Evolutionary conservation across 2,329 filamentous ascomycete genomes (phyloP).

Genomic region (Aureobasidium sp.): DNA sequence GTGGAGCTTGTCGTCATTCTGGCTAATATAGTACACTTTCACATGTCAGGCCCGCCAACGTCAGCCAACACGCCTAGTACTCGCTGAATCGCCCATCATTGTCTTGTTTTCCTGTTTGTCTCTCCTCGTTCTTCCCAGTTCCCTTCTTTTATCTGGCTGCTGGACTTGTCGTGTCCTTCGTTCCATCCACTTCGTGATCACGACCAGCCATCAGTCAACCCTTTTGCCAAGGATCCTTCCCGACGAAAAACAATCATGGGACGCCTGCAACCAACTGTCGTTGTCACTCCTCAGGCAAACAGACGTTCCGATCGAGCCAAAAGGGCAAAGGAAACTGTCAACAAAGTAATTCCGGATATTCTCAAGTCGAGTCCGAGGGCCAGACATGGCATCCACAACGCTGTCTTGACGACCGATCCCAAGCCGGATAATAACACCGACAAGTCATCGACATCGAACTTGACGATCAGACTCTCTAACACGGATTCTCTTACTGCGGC

Average conservation of each 20-base stretch:
- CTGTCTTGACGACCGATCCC: slow-evolving; percentile 41
- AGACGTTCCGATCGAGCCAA: slow-evolving; percentile 36
- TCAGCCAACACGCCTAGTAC: slow-evolving; percentile 8
- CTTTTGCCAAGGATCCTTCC: background rate
- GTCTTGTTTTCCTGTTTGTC: slow-evolving; percentile 11
- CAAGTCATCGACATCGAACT: slow-evolving; percentile 4
- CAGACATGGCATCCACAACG: slow-evolving; percentile 43
- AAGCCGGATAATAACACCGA: slow-evolving; percentile 16
- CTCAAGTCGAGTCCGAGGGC: slow-evolving; percentile 47
- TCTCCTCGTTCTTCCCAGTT: background rate
- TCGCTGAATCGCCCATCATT: slow-evolving; percentile 10
- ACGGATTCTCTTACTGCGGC: slow-evolving; percentile 49
- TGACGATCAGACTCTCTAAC: slow-evolving; percentile 38
- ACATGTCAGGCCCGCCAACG: slow-evolving; percentile 10
- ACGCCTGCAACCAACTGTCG: slow-evolving; percentile 16
- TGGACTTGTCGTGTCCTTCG: background rate
- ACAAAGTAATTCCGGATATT: slow-evolving; percentile 50
- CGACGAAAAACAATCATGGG: slow-evolving; percentile 15
- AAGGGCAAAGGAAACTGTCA: slow-evolving; percentile 48
- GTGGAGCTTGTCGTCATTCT: slow-evolving; percentile 8
- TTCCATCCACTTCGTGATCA: background rate
- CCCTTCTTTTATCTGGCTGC: background rate
- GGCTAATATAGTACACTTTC: slow-evolving; percentile 9
- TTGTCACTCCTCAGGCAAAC: slow-evolving; percentile 17
- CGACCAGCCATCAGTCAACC: background rate